Conservation (phyloP, 345 rosid species). For the Hibiscus tridactylites region DNA sequence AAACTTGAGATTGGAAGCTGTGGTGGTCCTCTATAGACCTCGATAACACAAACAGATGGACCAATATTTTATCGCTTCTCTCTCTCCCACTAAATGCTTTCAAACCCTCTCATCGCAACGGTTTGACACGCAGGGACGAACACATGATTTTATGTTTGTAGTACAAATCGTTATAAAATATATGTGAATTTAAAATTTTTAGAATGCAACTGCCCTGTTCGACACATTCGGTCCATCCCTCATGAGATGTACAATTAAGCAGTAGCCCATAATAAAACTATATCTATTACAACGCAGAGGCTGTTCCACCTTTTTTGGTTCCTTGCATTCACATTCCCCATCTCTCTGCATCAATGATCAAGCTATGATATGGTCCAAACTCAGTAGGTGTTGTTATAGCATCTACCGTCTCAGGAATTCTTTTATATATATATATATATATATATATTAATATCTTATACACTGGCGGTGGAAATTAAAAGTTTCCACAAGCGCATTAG, state of each 20-base stretch:
- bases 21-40: slow-evolving; percentile 18
- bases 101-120: not conserved
- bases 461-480: no score
- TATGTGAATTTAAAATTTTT: no score
- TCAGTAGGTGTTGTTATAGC: not conserved
- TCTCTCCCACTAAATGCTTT: not conserved
- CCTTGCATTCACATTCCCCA: not conserved
- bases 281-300: not conserved
- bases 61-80: not conserved
- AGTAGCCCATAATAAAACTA: not conserved
- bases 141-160: no score
- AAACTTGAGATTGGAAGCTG: slow-evolving; percentile 5
- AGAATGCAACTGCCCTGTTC: no score
- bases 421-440: not conserved
- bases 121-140: no score
- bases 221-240: no score
- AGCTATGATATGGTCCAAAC: not conserved
- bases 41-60: not conserved
- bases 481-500: no score
- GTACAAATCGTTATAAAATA: no score
- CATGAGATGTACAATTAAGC: not conserved
- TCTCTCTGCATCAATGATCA: not conserved
- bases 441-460: no score
- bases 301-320: not conserved
- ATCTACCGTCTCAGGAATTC: not conserved